Conservation (phyloP, 225 moss, liverwort and hornwort genomes). For the Bryoerythrophyllum caledonicum region DNA sequence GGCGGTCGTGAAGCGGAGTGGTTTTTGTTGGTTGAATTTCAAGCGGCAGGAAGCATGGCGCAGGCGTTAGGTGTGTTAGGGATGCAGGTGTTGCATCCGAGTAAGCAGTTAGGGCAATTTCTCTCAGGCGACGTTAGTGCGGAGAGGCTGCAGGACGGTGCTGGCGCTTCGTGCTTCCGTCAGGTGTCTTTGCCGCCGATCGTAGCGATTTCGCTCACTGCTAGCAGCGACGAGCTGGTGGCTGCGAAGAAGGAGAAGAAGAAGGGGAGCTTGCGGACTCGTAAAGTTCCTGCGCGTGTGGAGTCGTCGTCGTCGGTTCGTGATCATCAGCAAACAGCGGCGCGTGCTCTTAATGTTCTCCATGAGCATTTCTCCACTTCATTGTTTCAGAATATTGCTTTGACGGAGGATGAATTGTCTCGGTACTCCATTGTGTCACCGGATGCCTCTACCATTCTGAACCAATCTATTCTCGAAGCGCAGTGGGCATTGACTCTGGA, state of each 20-base stretch:
- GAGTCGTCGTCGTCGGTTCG: constrained; percentile 61
- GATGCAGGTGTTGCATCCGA: constrained; percentile 31
- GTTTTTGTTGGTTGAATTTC: neutral
- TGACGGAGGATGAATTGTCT: constrained; percentile 55
- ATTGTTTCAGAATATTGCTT: constrained; percentile 40
- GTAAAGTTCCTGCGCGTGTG: constrained; percentile 47
- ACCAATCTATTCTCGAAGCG: constrained; percentile 80
- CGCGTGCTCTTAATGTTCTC: constrained; percentile 63
- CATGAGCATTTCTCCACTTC: constrained; percentile 53
- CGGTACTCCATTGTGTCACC: constrained; percentile 45
- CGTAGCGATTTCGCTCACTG: constrained; percentile 41
- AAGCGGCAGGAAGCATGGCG: constrained; percentile 36
- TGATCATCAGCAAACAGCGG: constrained; percentile 56
- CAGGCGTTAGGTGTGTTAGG: constrained; percentile 44
- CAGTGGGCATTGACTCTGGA: constrained; percentile 81
- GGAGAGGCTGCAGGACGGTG: constrained; percentile 42
- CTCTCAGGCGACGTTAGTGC: constrained; percentile 20
- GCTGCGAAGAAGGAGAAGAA: constrained; percentile 53
- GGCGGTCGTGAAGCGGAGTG: constrained; percentile 19
- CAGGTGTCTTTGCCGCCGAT: constrained; percentile 41
- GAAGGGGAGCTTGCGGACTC: constrained; percentile 39
- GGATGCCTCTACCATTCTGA: constrained; percentile 67
- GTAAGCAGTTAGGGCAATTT: constrained; percentile 31
- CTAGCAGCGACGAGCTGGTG: constrained; percentile 53
- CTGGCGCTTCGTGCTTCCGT: constrained; percentile 48